Evolutionary conservation across 202 grass and related monocot genomes (phyloP).

Genomic region (Sporobolus alterniflorus): DNA sequence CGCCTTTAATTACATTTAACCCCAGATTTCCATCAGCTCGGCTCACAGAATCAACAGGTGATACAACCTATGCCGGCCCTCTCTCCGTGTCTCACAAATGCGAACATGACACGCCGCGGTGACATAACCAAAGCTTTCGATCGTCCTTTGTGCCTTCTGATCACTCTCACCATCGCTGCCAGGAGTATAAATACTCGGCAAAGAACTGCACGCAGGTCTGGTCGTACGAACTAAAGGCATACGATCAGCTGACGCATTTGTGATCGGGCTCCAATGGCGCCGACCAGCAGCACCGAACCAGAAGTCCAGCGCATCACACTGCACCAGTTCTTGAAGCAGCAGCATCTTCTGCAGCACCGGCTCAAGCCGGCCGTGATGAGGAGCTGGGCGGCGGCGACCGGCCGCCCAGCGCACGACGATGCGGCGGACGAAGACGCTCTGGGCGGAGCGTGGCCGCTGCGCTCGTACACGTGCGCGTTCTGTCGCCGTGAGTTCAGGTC

Average conservation of each 20-base stretch:
- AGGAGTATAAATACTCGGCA: conserved; percentile 43
- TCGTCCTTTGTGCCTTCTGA: background rate
- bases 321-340: conserved; percentile 46
- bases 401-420: background rate
- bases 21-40: background rate
- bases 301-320: conserved; percentile 30
- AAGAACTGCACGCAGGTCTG: conserved; percentile 22
- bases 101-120: conserved; percentile 34
- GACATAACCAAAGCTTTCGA: conserved; percentile 39
- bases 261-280: conserved; percentile 30
- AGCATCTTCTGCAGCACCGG: conserved; percentile 28
- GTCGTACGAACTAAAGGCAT: background rate
- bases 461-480: conserved; percentile 69
- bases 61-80: conserved; percentile 43
- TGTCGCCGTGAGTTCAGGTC: conserved; percentile 73
- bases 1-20: background rate
- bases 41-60: conserved; percentile 25
- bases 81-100: conserved; percentile 23
- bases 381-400: conserved; percentile 33
- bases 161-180: background rate
- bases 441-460: conserved; percentile 53
- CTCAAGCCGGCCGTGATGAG: conserved; percentile 51
- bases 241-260: background rate
- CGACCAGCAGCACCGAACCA: conserved; percentile 1
- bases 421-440: conserved; percentile 33